Evolutionary conservation across 257 asterid genomes (phyloP).

Genomic region (Nicotiana paniculata): DNA sequence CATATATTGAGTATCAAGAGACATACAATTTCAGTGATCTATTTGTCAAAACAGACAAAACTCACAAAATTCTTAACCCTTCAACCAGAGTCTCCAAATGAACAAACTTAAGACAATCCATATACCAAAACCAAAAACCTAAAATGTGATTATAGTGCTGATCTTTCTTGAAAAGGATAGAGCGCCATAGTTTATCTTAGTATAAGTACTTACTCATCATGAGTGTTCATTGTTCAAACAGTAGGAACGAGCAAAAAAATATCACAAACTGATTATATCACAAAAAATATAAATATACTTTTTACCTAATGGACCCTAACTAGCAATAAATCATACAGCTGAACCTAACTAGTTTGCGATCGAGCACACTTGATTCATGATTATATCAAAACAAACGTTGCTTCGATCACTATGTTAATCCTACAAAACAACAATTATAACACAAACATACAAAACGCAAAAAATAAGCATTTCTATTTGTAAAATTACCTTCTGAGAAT

Average conservation of each 20-base stretch:
- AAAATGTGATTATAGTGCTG: neutral
- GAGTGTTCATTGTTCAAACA: neutral
- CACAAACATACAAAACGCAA: neutral
- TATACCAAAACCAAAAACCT: neutral
- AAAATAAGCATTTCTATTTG: neutral
- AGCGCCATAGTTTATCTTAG: neutral
- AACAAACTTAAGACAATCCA: neutral
- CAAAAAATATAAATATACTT: too few species aligned
- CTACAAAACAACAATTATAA: too few species aligned
- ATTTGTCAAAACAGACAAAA: neutral
- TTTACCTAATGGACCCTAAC: neutral
- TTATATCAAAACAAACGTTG: neutral
- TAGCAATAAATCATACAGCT: neutral
- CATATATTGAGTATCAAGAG: neutral
- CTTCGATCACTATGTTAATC: neutral
- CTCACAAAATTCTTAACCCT: neutral
- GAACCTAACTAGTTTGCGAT: neutral
- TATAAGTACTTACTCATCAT: neutral
- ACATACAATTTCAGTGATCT: neutral
- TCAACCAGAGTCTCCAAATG: neutral
- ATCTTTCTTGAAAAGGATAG: neutral
- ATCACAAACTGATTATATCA: too few species aligned
- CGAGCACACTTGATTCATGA: neutral
- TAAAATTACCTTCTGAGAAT: constrained; percentile 50
- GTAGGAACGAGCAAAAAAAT: neutral